phyloP scores from a whole-genome alignment of 352 stramenopile genomes.

The Globisporangium mamillatum region DNA sequence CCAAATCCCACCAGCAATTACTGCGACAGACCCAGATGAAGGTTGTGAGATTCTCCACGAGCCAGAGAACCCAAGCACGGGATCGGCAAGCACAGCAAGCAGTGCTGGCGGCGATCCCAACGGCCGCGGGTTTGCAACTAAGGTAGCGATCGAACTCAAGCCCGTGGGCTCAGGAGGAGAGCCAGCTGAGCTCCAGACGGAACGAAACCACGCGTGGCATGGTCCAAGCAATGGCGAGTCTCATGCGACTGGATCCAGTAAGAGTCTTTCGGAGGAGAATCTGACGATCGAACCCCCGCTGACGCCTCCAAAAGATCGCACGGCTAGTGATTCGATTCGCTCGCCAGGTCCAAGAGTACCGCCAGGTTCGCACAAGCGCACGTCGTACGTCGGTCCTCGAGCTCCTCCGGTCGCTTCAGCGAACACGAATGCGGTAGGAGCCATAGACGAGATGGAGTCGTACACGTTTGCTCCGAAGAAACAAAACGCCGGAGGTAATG shows the following conservation, averaged over 20 bases:
- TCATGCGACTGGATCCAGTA: not conserved
- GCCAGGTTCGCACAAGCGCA: conserved; percentile 4
- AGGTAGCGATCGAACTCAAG: not conserved
- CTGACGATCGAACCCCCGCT: not conserved
- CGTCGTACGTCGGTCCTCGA: conserved; percentile 7
- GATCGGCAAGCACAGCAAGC: not conserved
- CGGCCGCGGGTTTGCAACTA: not conserved
- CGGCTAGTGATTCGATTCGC: not conserved
- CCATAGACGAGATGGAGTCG: not conserved
- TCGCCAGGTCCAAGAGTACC: not conserved
- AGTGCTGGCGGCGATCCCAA: not conserved
- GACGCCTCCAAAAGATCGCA: not conserved
- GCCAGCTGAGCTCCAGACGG: not conserved
- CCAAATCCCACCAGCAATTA: not conserved
- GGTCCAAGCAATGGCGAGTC: not conserved
- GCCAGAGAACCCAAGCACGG: not conserved
- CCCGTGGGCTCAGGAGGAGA: not conserved
- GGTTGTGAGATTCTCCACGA: not conserved
- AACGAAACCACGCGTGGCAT: not conserved
- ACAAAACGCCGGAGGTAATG: not conserved
- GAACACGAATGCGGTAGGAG: too few species aligned
- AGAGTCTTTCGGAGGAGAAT: not conserved
- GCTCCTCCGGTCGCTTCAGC: too few species aligned
- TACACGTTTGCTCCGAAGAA: not conserved
- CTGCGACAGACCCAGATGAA: not conserved